These are phyloP conservation scores for Wallacemonas sp. DNA, from an alignment of 208 protist species.

Conservation along the genomic window DNA sequence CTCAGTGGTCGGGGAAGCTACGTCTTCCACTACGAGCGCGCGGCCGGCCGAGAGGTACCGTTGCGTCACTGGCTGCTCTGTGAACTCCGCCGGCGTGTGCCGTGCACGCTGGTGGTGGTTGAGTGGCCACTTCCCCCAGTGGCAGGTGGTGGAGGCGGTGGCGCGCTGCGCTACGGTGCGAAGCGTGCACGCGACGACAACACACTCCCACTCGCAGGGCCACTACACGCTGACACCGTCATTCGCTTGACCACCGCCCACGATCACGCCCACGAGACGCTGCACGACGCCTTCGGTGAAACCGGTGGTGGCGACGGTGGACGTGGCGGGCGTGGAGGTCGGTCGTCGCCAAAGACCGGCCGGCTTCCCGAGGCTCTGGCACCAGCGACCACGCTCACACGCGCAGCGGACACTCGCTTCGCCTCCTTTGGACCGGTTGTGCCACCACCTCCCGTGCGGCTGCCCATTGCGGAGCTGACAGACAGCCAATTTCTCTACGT, in stretches of 20 bases:
- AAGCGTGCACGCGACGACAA: background rate
- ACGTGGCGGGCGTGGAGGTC: no score
- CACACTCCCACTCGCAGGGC: background rate
- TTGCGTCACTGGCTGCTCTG: slow-evolving; percentile 52
- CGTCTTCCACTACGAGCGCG: slow-evolving; percentile 55
- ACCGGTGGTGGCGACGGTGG: no score
- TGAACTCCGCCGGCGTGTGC: slow-evolving; percentile 50
- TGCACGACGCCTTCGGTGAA: no score
- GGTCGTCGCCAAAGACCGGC: no score
- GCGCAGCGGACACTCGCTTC: no score
- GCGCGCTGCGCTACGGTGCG: background rate
- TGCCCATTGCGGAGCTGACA: slow-evolving; percentile 6
- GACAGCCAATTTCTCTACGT: slow-evolving; percentile 7
- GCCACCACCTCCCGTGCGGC: no score
- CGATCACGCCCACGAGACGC: background rate
- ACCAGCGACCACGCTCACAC: no score
- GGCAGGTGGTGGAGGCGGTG: background rate
- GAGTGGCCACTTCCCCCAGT: slow-evolving; percentile 30
- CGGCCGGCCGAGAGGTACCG: slow-evolving; percentile 35
- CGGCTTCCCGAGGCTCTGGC: no score
- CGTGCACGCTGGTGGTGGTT: slow-evolving; percentile 57
- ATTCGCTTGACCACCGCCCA: background rate
- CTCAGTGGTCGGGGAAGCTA: slow-evolving; percentile 32
- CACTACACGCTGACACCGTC: background rate
- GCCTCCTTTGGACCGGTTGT: background rate